A percentile compares a stretch with the other conserved stretches of the same genome.
phyloP scores from a whole-genome alignment of 1,284 basidiomycete species.

The Boletellus sp. region DNA sequence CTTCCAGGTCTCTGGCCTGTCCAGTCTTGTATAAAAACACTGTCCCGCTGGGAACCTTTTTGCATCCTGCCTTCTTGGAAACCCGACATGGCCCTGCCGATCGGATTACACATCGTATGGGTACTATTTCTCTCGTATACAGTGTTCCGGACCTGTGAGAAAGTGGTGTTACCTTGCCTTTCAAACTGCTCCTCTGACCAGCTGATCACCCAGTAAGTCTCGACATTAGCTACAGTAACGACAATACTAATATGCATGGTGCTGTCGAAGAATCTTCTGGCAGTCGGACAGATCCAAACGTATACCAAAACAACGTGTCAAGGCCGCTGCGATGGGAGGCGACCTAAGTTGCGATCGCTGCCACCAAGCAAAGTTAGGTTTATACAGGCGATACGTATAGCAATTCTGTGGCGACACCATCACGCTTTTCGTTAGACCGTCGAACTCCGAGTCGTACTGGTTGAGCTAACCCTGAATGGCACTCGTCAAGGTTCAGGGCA shows the following conservation, averaged over 20 bases:
- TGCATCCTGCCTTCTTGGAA: conserved; percentile 1
- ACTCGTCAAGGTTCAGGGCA: conserved; percentile 10
- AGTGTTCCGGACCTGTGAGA: conserved; percentile 5
- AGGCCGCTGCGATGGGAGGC: background rate
- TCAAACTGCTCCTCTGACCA: background rate
- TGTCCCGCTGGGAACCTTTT: background rate
- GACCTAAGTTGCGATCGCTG: background rate
- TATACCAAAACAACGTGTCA: background rate
- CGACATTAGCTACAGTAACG: background rate
- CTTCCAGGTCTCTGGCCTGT: background rate
- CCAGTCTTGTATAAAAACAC: background rate
- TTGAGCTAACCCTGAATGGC: conserved; percentile 12
- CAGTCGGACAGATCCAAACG: background rate
- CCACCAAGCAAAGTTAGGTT: background rate
- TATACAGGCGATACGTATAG: background rate
- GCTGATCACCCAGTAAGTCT: background rate
- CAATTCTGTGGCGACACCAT: background rate
- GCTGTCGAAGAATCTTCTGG: background rate
- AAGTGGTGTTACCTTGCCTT: conserved; percentile 8
- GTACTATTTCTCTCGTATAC: background rate
- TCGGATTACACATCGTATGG: background rate
- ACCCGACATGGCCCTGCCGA: background rate
- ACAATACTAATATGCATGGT: background rate
- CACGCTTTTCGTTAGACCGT: background rate
- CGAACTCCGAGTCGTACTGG: background rate